Evolutionary conservation across 768 basidiomycete genomes (phyloP), one percentile per base, ranked within the genome.

Genomic region (Boletus bicolor): DNA sequence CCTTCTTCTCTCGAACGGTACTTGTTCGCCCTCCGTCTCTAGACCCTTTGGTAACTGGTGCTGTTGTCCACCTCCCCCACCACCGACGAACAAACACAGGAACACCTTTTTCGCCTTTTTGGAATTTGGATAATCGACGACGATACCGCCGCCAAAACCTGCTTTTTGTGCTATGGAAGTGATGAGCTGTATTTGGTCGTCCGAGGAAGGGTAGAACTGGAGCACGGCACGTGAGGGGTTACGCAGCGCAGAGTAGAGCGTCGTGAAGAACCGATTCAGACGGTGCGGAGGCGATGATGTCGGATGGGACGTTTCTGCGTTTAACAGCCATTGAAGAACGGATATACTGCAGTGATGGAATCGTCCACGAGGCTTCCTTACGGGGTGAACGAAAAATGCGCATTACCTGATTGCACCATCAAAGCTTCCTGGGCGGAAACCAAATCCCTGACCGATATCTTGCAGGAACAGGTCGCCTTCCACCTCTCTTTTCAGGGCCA

Each of bases 321-420:
- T 99, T 55, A 98, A 80, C 4, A 99, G 79, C 97, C 97, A 99
- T 75, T 99, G 97, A 6, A 99, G 77, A n/a, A 98, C 96, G 26
- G 97, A 99, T 65, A 99, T 90, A 67, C 96, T 98, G 66, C 17
- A n/a, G 35, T 44, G 19, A 37, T 42, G 39, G 34, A 26, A 47
- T 47, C 36, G 34, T 44, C 52, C 26, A 37, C 36, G 28, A 41
- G 38, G 37, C 8, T 32, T n/a, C 21, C 24, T 19, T 26, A 11
- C 4, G 5, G 1, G 36, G 11, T 14, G 19, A 3, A 35, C 38
- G 9, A 35, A 28, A 24, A 62, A 28, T 15, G 35, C 37, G 38
- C 39, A 76, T 35, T 37, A 89, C 94, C 94, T 96, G 67, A 99
- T 98, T 7, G 93, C 95, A 39, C 96, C 97, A 69, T 99, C 97